Conservation (phyloP, 1,284 basidiomycete genomes). For the Apiotrichum gracile region DNA sequence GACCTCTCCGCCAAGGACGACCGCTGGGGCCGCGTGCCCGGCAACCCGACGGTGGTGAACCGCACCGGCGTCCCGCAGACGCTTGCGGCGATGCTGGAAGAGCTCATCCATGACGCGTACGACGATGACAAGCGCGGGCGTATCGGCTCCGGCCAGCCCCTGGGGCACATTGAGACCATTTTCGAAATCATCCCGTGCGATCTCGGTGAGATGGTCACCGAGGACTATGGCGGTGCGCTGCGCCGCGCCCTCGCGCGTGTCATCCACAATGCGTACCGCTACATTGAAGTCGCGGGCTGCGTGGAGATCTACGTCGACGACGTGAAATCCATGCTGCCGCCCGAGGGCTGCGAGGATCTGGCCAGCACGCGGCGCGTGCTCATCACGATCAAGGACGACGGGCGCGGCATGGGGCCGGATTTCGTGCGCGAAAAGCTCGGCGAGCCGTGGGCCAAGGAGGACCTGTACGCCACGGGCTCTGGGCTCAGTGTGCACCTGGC, state of each 20-base stretch:
- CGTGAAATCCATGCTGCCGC: constrained; percentile 27
- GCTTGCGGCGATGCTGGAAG: constrained; percentile 37
- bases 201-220: constrained; percentile 34
- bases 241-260: constrained; percentile 35
- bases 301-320: constrained; percentile 42
- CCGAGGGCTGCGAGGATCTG: constrained; percentile 37
- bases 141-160: constrained; percentile 24
- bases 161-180: constrained; percentile 33
- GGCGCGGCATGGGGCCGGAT: constrained; percentile 35
- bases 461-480: constrained; percentile 38
- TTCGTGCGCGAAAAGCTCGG: constrained; percentile 35
- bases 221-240: constrained; percentile 38
- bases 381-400: constrained; percentile 36
- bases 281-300: constrained; percentile 38
- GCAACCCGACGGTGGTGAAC: constrained; percentile 7
- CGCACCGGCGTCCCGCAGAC: constrained; percentile 20
- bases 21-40: neutral
- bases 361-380: constrained; percentile 24
- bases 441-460: constrained; percentile 39
- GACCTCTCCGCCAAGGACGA: constrained; percentile 36
- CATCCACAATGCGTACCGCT: constrained; percentile 42
- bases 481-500: constrained; percentile 42
- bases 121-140: constrained; percentile 30
- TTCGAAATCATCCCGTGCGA: constrained; percentile 40
- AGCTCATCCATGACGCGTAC: constrained; percentile 33